Evolutionary conservation across 495 filamentous ascomycete genomes (phyloP), one percentile per base, ranked within the genome.

Genomic region (Rhizodiscina lignyota): DNA sequence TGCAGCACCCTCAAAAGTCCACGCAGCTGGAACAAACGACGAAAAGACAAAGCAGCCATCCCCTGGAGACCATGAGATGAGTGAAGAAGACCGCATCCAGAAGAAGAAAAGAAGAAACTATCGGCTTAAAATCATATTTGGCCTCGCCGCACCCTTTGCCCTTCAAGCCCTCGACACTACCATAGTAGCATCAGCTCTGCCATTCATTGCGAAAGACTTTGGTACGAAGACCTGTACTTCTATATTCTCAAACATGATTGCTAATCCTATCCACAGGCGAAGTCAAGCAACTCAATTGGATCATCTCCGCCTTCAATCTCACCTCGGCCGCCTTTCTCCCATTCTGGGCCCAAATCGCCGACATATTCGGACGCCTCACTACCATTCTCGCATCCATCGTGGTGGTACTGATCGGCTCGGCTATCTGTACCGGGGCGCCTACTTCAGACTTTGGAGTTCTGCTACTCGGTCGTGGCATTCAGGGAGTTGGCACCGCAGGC

Each of bases 321-420:
- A 70, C 68, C n/a, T 62, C 67, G 0, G 62, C 70, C 11, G 60
- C 70, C 13, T 74, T 75, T 45, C 68, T 74, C 4, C 72, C 72
- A n/a, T 58, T 65, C 38, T 73, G 64, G 49, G 69, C 64, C 12
- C 71, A 76, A 42, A 53, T 70, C 21, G 55, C 68, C 29, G 70
- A 77, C 40, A 55, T 75, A 24, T 74, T 70, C 40, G 71, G 71
- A 4, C 61, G 71, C 4, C 62, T 68, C 38, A 46, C 45, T 4
- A 47, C 55, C 1, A 52, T 72, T 1, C 66, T 69, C 38, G 37
- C 49, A 4, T 58, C 66, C 16, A 53, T 64, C 8, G 39, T 62
- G 19, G 50, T 61, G 20, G 67, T 70, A 55, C 38, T 71, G 3
- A 36, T 69, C 22, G 67, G 68, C 15, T 64, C 58, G 19, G 58